Percentiles rank a stretch among this genome's conserved stretches.
Conservation (phyloP, 108 stramenopile genomes). For the Conticribra weissflogii region DNA sequence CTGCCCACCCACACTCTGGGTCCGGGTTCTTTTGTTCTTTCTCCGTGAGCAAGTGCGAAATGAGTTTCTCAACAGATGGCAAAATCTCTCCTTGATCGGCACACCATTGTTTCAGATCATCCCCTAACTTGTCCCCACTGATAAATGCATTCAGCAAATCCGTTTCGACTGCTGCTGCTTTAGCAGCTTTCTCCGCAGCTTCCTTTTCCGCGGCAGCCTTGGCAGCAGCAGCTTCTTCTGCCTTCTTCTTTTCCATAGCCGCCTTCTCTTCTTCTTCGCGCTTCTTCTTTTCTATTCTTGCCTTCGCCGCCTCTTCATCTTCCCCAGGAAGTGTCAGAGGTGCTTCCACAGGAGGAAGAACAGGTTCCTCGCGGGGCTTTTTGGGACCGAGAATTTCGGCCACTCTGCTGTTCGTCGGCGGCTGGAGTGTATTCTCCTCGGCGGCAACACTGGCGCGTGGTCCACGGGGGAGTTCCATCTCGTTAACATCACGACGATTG, state of each 20-base stretch:
- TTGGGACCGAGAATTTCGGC: constrained; percentile 38
- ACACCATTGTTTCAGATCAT: constrained; percentile 75
- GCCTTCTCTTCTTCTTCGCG: constrained; percentile 49
- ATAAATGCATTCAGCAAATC: constrained; percentile 64
- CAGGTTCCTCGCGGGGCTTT: constrained; percentile 31
- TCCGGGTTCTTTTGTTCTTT: constrained; percentile 72
- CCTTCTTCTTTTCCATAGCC: constrained; percentile 42
- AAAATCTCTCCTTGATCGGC: constrained; percentile 47
- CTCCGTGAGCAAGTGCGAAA: constrained; percentile 66
- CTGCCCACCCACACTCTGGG: constrained; percentile 80
- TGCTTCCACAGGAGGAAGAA: constrained; percentile 53
- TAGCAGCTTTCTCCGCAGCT: constrained; percentile 29
- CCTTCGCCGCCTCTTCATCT: constrained; percentile 54
- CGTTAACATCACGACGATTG: constrained; percentile 21
- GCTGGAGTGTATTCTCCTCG: constrained; percentile 27
- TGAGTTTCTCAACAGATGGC: constrained; percentile 67
- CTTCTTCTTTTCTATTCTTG: constrained; percentile 51
- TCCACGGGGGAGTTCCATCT: constrained; percentile 41
- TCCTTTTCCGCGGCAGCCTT: constrained; percentile 41
- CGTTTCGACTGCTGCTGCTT: constrained; percentile 43
- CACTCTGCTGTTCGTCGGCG: constrained; percentile 28
- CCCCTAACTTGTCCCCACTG: constrained; percentile 70
- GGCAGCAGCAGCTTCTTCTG: constrained; percentile 42
- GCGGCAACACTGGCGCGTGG: constrained; percentile 26
- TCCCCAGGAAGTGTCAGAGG: constrained; percentile 54